These are phyloP conservation scores for Thuidium tamariscinum DNA, from an alignment of 225 moss, liverwort and hornwort genomes.

Conservation along the genomic window DNA sequence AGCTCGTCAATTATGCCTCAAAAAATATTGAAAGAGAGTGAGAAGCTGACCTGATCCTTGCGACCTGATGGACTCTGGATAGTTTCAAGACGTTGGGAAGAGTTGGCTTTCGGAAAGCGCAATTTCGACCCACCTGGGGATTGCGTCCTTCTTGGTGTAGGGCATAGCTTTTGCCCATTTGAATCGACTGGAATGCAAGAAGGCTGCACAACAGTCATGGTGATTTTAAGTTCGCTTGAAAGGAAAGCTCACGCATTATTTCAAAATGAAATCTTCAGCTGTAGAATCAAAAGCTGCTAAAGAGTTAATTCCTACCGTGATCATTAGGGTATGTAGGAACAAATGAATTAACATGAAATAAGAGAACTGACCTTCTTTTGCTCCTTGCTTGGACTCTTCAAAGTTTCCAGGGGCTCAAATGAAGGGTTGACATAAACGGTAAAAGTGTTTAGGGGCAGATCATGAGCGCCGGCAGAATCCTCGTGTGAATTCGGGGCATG, in stretches of 20 bases:
- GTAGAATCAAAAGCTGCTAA: background rate
- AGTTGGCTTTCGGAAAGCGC: background rate
- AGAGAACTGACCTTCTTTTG: conserved; percentile 1
- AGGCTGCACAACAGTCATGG: background rate
- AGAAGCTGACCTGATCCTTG: conserved; percentile 14
- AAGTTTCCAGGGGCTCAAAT: conserved; percentile 14
- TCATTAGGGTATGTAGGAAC: background rate
- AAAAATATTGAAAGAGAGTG: background rate
- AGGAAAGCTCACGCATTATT: background rate
- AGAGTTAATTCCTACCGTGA: background rate
- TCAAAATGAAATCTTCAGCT: background rate
- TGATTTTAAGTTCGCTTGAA: background rate
- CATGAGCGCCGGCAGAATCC: background rate
- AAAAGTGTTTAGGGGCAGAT: background rate
- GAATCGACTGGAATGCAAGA: conserved; percentile 28
- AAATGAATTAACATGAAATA: background rate
- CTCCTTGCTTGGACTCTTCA: conserved; percentile 2
- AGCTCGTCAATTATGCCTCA: background rate
- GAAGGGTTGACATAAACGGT: conserved; percentile 17
- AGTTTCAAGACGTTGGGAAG: conserved; percentile 30
- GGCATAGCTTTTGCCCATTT: conserved; percentile 22
- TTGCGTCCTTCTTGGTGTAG: conserved; percentile 22
- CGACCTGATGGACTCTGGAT: conserved; percentile 17
- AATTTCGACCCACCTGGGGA: conserved; percentile 13
- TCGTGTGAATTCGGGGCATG: background rate